Evolutionary conservation across 208 protist genomes (phyloP), one percentile per base, ranked within the genome.

Genomic region (Herpetomonas tarakana): DNA sequence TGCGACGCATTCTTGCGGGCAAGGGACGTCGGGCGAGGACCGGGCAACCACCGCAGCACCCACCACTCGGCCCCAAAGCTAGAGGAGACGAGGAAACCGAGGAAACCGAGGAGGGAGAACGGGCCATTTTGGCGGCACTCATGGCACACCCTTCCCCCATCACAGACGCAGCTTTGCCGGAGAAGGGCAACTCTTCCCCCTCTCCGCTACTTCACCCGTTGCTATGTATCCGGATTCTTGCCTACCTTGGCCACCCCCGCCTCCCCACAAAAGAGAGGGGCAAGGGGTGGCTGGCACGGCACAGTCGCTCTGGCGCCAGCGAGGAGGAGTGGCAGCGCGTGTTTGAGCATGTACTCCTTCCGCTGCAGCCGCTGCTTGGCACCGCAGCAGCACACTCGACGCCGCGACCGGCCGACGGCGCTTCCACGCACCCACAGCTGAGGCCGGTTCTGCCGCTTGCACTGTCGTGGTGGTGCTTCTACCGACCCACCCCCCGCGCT

Each of bases 221-320:
- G 1, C 56, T 92, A 25, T 81, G 68, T 26, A 67, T 82, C 30
- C 73, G 76, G 26, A 65, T 88, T 7, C 30, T 86, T 30, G 65
- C 74, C 44, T 55, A 64, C 24, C 68, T 92, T 12, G 75, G 81
- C 12, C 83, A 68, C 47, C 71, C 81, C 2, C 62, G 82, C 11
- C 44, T 49, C 16, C 44, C 44, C 58, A n/a, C 2, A 22, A 22
- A 22, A 4, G 44, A 7, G 44, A 18, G 4, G 16, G 44, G 44
- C 3, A 49, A 22, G 19, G 44, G 44, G 16, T 49, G 44, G 44
- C 19, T 49, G 44, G 9, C 19, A 4, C 44, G 44, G 19, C 44
- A 49, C 19, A 4, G 35, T 14, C 6, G 35, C 35, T 18, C 44
- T 18, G 11, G 6, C 3, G 44, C 16, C 44, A 7, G 4, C 6